Conservation (phyloP, 768 basidiomycete species). For the Russula emetica region DNA sequence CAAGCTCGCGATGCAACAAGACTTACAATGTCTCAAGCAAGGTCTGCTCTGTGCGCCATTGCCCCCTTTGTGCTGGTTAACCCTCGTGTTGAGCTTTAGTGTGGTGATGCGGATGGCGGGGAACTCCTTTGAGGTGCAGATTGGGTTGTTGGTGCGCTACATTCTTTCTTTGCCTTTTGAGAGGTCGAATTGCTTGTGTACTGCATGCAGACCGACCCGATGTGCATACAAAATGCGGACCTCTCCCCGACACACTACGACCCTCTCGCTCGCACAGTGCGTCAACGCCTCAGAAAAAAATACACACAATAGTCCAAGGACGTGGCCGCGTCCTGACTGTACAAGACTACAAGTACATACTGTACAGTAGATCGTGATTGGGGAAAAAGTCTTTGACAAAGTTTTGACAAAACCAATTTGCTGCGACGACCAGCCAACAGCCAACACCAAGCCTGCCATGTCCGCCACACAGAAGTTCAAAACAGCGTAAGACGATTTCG, state of each 20-base stretch:
- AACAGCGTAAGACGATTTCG: not conserved
- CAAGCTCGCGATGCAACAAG: too few species aligned
- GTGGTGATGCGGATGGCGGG: conserved; percentile 66
- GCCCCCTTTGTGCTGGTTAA: conserved; percentile 86
- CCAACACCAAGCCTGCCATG: too few species aligned
- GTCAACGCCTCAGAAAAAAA: conserved; percentile 69
- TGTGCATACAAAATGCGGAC: conserved; percentile 91
- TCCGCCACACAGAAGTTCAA: not conserved
- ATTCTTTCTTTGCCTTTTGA: too few species aligned
- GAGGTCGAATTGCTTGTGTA: conserved; percentile 92
- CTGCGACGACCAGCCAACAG: too few species aligned
- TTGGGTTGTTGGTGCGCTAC: conserved; percentile 80
- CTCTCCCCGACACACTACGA: conserved; percentile 91
- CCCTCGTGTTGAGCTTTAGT: conserved; percentile 80
- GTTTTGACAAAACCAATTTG: too few species aligned
- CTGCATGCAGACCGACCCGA: conserved; percentile 86
- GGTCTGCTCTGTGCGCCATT: conserved; percentile 63
- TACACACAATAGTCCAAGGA: too few species aligned
- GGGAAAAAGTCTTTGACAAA: too few species aligned
- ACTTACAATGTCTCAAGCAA: too few species aligned
- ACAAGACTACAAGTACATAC: too few species aligned
- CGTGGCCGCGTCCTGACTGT: too few species aligned
- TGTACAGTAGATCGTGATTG: too few species aligned
- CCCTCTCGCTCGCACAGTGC: conserved; percentile 87
- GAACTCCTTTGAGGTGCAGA: conserved; percentile 74